Evolutionary conservation across 768 basidiomycete genomes (phyloP).

Genomic region (Tricholoma sp.): DNA sequence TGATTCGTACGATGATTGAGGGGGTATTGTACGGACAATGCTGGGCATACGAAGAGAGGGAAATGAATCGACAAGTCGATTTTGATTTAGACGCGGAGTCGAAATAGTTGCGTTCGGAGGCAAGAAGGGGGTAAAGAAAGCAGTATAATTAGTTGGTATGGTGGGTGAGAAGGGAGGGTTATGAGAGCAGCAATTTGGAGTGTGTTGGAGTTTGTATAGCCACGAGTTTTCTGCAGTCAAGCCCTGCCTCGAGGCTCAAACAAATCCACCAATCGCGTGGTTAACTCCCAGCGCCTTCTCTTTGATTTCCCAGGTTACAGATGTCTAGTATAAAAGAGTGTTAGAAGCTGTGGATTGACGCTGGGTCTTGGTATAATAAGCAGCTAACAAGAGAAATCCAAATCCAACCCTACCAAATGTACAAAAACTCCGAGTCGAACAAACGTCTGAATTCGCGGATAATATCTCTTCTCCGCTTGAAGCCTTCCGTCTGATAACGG

Average conservation of each 20-base stretch:
- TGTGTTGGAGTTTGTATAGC: conserved; percentile 11
- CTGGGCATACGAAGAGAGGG: conserved; percentile 8
- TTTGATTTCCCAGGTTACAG: conserved; percentile 9
- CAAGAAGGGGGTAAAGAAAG: conserved; percentile 10
- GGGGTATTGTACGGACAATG: conserved; percentile 10
- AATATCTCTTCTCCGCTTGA: background rate
- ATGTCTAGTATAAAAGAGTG: conserved; percentile 16
- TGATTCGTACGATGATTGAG: conserved; percentile 11
- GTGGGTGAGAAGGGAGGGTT: conserved; percentile 5
- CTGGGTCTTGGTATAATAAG: background rate
- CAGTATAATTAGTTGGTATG: conserved; percentile 5
- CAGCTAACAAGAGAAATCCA: background rate
- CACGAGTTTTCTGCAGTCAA: conserved; percentile 18
- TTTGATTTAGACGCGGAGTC: background rate
- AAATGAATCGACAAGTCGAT: conserved; percentile 1
- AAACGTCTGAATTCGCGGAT: too few relatives aligned
- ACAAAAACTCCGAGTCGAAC: background rate
- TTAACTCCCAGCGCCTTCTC: conserved; percentile 6
- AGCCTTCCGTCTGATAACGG: background rate
- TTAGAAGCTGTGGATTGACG: conserved; percentile 9
- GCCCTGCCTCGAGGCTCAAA: conserved; percentile 21
- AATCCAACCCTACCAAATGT: background rate
- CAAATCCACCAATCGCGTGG: conserved; percentile 17
- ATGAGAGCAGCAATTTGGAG: conserved; percentile 11
- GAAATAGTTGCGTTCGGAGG: background rate